These are phyloP conservation scores for Volvox carteri DNA, from an alignment of 163 green algal species.

Conservation along the genomic window DNA sequence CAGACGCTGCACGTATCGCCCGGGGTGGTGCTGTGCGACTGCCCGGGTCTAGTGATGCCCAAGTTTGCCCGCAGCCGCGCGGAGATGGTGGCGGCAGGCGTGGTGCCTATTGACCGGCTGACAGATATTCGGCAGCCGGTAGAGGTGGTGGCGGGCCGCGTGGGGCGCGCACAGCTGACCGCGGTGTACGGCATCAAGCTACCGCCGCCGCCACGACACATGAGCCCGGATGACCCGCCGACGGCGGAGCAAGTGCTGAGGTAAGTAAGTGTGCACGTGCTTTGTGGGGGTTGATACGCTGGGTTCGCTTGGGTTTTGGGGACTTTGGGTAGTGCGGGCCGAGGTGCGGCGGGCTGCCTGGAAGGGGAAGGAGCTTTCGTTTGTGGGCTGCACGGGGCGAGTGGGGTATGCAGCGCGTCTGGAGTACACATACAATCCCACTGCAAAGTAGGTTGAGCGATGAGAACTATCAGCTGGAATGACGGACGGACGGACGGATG, in stretches of 20 bases:
- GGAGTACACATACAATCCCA: too few species aligned
- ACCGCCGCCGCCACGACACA: slow-evolving; percentile 68
- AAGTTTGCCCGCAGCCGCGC: slow-evolving; percentile 90
- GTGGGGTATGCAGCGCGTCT: too few species aligned
- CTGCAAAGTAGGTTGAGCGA: too few species aligned
- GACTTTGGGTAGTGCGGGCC: too few species aligned
- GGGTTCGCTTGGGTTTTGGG: too few species aligned
- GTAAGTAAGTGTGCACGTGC: too few species aligned
- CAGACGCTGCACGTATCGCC: slow-evolving; percentile 91
- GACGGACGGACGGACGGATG: too few species aligned
- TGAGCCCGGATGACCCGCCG: slow-evolving; percentile 70
- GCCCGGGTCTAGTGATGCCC: slow-evolving; percentile 96
- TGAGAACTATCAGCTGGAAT: too few species aligned
- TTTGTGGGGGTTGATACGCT: too few species aligned
- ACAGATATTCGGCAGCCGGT: slow-evolving; percentile 91
- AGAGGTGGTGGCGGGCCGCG: slow-evolving; percentile 79
- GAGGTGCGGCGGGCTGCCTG: too few species aligned
- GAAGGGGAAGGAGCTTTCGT: too few species aligned
- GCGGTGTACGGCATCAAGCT: slow-evolving; percentile 83
- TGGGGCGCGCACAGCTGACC: slow-evolving; percentile 71
- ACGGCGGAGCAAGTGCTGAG: slow-evolving; percentile 83
- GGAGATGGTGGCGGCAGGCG: slow-evolving; percentile 97
- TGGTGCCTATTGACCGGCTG: slow-evolving; percentile 97
- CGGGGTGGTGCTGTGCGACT: slow-evolving; percentile 89
- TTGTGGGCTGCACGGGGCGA: too few species aligned